Evolutionary conservation across 805 yeast species (phyloP), one percentile per base, ranked within the genome.

Genomic region (Saccharomycopsis sp.): DNA sequence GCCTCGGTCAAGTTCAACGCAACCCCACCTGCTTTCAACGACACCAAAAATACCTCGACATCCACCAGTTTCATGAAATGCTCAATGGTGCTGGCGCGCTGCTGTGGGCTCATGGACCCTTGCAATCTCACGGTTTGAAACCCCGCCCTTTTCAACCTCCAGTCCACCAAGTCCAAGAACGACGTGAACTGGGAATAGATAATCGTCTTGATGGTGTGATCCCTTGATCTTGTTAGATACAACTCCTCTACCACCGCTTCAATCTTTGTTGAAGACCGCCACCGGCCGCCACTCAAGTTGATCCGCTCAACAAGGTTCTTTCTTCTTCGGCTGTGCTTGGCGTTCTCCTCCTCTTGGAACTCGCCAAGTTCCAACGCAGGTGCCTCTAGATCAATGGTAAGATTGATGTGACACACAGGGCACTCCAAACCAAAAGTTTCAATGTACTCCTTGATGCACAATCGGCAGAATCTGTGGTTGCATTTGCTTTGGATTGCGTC

Each of bases 1-100:
- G 98, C 97, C 54, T 94, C 99, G 55, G 96, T 89, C 49, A 92
- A 67, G 57, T 92, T 92, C 50, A 92, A 68, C 0, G 98, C 98
- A 32, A 92, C 98, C 63, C 99, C 99, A 51, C 99, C 99, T 0
- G 99, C 99, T 56, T 92, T 92, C 53, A 92, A 69, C 26, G 96
- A 86, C 6, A 92, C 98, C 48, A 92, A 62, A 56, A 92, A 92
- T 6, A 92, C 94, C 59, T 92, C 98, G 30, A 89, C 96, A 33
- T 73, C 73, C 0, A 95, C 82, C 46, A 84, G 89, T 38, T 83
- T 88, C 95, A 92, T 85, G 53, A 92, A 92, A 57, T 86, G 77
- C 52, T 78, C 73, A 58, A 92, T 92, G 17, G 95, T 84, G 48
- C 80, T 82, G 52, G 88, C 96, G 57, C 99, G 72, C 57, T 92